Percentiles rank a stretch among this genome's conserved stretches.
Conservation (phyloP, 2,329 filamentous ascomycete species). For the Hysterium pulicare region DNA sequence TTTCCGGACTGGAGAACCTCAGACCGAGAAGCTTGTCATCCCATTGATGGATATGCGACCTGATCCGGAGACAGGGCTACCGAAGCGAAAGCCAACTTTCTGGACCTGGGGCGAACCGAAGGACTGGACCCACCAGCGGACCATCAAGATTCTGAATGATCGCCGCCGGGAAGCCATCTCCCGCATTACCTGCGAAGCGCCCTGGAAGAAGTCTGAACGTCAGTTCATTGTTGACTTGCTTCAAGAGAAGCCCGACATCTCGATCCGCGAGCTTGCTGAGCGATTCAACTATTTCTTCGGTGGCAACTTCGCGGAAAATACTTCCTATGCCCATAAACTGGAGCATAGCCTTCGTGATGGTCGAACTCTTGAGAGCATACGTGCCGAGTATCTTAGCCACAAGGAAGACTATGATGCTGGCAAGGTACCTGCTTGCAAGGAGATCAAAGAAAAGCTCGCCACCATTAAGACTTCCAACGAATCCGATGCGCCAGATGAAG, state of each 20-base stretch:
- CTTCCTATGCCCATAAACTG: neutral
- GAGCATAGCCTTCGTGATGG: neutral
- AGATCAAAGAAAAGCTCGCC: neutral
- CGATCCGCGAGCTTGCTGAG: slow-evolving; percentile 24
- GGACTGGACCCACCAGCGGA: slow-evolving; percentile 21
- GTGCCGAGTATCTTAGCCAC: neutral
- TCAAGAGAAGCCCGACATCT: slow-evolving; percentile 12
- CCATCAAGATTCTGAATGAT: slow-evolving; percentile 26
- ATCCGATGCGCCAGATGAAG: neutral
- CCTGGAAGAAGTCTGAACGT: slow-evolving; percentile 18
- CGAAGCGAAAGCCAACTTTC: slow-evolving; percentile 12
- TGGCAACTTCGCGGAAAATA: slow-evolving; percentile 8
- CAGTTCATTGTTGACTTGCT: slow-evolving; percentile 16
- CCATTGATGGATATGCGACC: slow-evolving; percentile 29
- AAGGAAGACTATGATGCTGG: neutral
- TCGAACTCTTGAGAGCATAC: neutral
- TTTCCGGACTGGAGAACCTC: slow-evolving; percentile 18
- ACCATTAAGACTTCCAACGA: neutral
- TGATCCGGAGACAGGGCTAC: slow-evolving; percentile 11
- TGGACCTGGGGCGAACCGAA: slow-evolving; percentile 21
- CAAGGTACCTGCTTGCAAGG: neutral
- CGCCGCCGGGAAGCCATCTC: slow-evolving; percentile 22
- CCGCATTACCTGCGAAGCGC: slow-evolving; percentile 14
- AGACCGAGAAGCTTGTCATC: slow-evolving; percentile 18
- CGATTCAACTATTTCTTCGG: slow-evolving; percentile 21